Evolutionary conservation across 345 rosid genomes (phyloP), one percentile per base, ranked within the genome.

Genomic region (Cardiospermum halicacabum): DNA sequence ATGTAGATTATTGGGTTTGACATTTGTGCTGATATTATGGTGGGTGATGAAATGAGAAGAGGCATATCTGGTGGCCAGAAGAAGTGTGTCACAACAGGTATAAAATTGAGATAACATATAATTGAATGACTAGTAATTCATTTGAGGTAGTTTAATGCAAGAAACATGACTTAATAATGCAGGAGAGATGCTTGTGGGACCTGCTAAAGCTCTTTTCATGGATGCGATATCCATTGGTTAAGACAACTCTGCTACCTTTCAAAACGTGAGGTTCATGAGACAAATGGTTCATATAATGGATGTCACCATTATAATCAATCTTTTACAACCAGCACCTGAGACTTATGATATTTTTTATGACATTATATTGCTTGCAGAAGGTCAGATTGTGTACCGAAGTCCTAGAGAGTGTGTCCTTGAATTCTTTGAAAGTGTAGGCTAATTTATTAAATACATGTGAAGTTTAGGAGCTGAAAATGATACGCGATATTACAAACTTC

Each of bases 181-280:
- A 85, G 87, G 91, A 43, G 91, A 85, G 62, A 85, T 85, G 91
- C 69, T 85, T 69, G 87, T 77, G 22, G 91, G 91, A 67, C 87
- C 85, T 2, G 84, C 86, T 3, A 85, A 85, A 69, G 86, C 80
- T 43, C 73, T 84, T 60, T 80, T 78, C 72, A 82, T 85, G 87
- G 87, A 85, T 66, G 91, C 80, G 47, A 80, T 82, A 78, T 85
- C 88, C 42, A 85, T 87, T 2, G 87, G 88, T 42, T 53, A 82
- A n/a, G 91, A 85, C 68, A 85, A 87, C 58, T 81, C 88, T 16
- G 81, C 86, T n/a, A 83, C 86, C 36, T 85, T 62, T 64, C 86
- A 85, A 56, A 83, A 81, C 50, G 72, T 79, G 18, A 75, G 69
- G 61, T 79, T 67, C 58, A 69, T 83, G 86, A 79, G 78, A 57